Conservation (phyloP, 441 rosid genomes). For the Brassica balearica region DNA sequence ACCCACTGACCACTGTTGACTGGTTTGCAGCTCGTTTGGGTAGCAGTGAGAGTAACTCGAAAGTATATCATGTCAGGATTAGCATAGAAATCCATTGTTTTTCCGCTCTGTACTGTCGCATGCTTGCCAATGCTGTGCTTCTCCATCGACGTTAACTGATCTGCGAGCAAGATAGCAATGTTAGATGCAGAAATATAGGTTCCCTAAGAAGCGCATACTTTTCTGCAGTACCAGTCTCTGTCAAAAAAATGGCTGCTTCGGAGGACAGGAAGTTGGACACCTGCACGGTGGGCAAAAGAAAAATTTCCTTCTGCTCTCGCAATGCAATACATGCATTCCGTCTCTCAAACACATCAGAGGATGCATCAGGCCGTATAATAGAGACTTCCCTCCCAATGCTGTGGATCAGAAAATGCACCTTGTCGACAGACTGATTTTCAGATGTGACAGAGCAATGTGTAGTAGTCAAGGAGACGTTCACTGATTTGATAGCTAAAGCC, state of each 20-base stretch:
- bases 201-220: conserved; percentile 28
- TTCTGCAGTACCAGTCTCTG: conserved; percentile 72
- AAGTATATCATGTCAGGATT: conserved; percentile 81
- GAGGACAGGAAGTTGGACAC: conserved; percentile 79
- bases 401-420: conserved; percentile 89
- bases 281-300: conserved; percentile 88
- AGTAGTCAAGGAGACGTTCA: conserved; percentile 77
- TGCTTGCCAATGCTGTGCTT: conserved; percentile 66
- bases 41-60: conserved; percentile 68
- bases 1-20: conserved; percentile 91
- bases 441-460: conserved; percentile 70
- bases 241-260: conserved; percentile 73
- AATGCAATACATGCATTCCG: conserved; percentile 61
- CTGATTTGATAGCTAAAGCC: conserved; percentile 69
- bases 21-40: conserved; percentile 77
- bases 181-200: conserved; percentile 31
- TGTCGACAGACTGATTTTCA: conserved; percentile 50
- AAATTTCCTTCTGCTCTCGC: conserved; percentile 89
- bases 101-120: conserved; percentile 78
- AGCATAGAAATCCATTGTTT: conserved; percentile 81
- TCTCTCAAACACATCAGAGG: conserved; percentile 53
- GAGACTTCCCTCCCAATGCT: conserved; percentile 80
- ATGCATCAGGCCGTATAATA: conserved; percentile 63
- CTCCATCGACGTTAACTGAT: conserved; percentile 46
- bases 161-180: conserved; percentile 61